A percentile compares a stretch with the other conserved stretches of the same genome.
phyloP scores from a whole-genome alignment of 495 filamentous ascomycete species.

The Aspergillus cavernicola region DNA sequence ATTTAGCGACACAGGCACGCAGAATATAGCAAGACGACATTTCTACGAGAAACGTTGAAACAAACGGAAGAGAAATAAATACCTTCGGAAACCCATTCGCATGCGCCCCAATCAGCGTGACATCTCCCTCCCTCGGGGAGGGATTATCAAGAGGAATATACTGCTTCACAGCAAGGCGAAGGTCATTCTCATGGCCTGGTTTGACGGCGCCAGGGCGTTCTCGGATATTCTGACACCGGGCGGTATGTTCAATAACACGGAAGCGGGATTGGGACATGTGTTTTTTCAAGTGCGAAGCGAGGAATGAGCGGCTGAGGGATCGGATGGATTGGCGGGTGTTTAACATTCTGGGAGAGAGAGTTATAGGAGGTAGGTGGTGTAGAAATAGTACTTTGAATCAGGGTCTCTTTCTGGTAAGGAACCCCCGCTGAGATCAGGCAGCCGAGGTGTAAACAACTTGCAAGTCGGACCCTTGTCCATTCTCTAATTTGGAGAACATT shows the following conservation, averaged over 20 bases:
- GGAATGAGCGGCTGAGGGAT: background rate
- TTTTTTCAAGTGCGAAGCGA: background rate
- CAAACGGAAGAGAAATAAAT: background rate
- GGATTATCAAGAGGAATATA: constrained; percentile 61
- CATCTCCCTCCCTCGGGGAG: constrained; percentile 51
- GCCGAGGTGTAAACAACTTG: no score
- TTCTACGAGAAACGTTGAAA: background rate
- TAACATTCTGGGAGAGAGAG: background rate
- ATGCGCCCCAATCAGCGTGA: constrained; percentile 71
- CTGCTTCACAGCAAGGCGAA: constrained; percentile 67
- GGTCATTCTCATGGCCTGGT: constrained; percentile 44
- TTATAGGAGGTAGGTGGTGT: background rate
- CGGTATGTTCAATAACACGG: constrained; percentile 33
- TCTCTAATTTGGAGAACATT: no score
- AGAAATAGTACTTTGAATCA: background rate
- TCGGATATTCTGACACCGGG: constrained; percentile 57
- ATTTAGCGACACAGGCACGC: background rate
- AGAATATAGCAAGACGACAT: background rate
- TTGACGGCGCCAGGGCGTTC: constrained; percentile 55
- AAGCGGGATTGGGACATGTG: constrained; percentile 10
- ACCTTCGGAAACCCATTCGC: constrained; percentile 76
- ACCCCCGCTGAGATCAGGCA: no score
- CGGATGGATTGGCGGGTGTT: background rate
- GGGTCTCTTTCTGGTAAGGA: no score
- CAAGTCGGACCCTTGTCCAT: no score